Conservation (phyloP, 2,329 filamentous ascomycete species). For the Neofusicoccum sp. region DNA sequence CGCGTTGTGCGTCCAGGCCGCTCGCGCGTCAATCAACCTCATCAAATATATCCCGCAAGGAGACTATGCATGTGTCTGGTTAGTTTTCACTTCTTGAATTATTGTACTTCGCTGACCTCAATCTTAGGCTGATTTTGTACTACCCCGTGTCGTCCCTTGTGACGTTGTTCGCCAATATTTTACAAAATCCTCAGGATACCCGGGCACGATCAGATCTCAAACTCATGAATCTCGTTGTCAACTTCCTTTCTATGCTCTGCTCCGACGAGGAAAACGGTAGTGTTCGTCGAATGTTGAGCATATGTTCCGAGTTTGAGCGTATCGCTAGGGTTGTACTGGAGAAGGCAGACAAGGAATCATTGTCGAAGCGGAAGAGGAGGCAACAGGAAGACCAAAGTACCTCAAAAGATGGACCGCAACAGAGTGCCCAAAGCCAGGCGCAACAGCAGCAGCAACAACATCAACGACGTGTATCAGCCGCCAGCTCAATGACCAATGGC, state of each 20-base stretch:
- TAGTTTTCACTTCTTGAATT: neutral
- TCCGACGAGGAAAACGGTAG: slow-evolving; percentile 87
- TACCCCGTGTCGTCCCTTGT: slow-evolving; percentile 95
- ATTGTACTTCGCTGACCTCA: slow-evolving; percentile 32
- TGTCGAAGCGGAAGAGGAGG: slow-evolving; percentile 83
- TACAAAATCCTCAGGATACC: slow-evolving; percentile 91
- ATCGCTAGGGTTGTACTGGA: slow-evolving; percentile 91
- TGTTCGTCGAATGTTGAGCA: slow-evolving; percentile 88
- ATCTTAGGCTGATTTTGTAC: slow-evolving; percentile 78
- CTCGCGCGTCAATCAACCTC: slow-evolving; percentile 87
- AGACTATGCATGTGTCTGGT: slow-evolving; percentile 95
- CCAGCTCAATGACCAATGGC: neutral
- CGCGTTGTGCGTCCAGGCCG: slow-evolving; percentile 87
- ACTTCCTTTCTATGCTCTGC: slow-evolving; percentile 86
- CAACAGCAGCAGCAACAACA: slow-evolving; percentile 39
- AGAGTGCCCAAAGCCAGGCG: slow-evolving; percentile 24
- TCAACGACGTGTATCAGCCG: slow-evolving; percentile 24
- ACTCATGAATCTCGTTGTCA: slow-evolving; percentile 90
- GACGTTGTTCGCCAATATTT: slow-evolving; percentile 91
- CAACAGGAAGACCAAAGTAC: slow-evolving; percentile 57
- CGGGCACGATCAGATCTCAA: slow-evolving; percentile 86
- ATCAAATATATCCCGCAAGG: slow-evolving; percentile 96
- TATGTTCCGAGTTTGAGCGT: slow-evolving; percentile 95
- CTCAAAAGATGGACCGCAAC: slow-evolving; percentile 30
- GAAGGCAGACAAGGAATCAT: slow-evolving; percentile 83